These are phyloP conservation scores for Chlorella sp. DNA, from an alignment of 139 green algal genomes.

Conservation along the genomic window DNA sequence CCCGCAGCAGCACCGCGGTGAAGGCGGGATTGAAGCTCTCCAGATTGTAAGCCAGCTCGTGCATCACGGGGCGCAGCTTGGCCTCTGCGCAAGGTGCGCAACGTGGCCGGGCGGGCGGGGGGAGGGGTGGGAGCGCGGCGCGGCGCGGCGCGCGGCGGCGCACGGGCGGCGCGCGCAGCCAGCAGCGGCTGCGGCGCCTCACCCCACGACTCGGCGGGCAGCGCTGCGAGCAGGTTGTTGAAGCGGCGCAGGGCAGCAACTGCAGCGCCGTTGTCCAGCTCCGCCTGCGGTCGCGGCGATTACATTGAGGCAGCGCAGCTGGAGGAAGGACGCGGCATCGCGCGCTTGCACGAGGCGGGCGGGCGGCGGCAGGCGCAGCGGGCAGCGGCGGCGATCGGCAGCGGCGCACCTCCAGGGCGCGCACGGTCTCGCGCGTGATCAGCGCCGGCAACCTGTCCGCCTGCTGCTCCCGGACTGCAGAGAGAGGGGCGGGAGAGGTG, in stretches of 20 bases:
- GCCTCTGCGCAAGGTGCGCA: conserved; percentile 48
- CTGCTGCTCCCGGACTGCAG: neutral
- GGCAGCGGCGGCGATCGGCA: neutral
- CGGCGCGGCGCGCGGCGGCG: neutral
- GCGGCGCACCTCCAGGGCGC: conserved; percentile 62
- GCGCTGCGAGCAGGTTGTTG: conserved; percentile 66
- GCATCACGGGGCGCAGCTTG: conserved; percentile 81
- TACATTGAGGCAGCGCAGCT: neutral
- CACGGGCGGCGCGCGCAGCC: neutral
- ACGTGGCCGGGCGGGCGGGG: neutral
- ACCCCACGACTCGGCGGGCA: conserved; percentile 75
- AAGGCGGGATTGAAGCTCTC: conserved; percentile 97
- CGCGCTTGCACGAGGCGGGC: neutral
- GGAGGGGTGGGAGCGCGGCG: neutral
- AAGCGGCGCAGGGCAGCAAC: conserved; percentile 81
- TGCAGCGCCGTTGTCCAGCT: conserved; percentile 73
- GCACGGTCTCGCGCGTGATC: conserved; percentile 68
- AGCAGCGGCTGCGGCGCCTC: neutral
- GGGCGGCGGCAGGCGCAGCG: too few relatives aligned
- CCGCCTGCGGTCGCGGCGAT: conserved; percentile 49
- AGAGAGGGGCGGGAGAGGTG: too few relatives aligned
- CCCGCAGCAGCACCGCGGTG: conserved; percentile 83
- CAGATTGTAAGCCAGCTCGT: conserved; percentile 91
- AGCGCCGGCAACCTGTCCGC: conserved; percentile 46
- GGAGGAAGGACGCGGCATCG: neutral